Base-by-base conservation (phyloP, 306 rosid genomes). In the Corylus avellana region DNA sequence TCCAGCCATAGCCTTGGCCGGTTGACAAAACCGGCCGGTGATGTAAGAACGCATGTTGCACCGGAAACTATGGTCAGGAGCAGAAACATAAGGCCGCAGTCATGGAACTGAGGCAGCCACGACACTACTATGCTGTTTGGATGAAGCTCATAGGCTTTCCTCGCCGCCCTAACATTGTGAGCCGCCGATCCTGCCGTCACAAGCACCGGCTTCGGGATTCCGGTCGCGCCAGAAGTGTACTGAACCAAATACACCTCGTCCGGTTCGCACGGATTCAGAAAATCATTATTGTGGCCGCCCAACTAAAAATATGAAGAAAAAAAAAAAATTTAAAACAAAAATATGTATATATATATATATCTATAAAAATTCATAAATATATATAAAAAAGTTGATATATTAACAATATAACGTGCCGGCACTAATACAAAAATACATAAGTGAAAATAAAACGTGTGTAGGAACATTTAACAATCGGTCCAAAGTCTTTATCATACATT, bases 21-120 rank as follows among this genome's bases (percentile, higher is more conserved):
- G 46, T 84, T 82, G 55, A 92, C 78, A 80, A 94, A 94, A 0
- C 86, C 70, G 0, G 46, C 2, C 5, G 98, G 97, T 0, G 97
- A 90, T 0, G 93, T 83, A 9, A 94, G 83, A 27, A 90, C 84
- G 47, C 91, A 87, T 0, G 97, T 92, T 1, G 96, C 91, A 0
- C 96, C 98, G 0, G 89, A 88, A 4, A 92, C 90, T 58, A 94
- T 58, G 48, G 93, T 94, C 1, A 92, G 69, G 18, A 92, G 66
- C 70, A 92, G 82, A 85, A 94, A 94, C 97, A 92, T 85, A 27
- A 92, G 96, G 56, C 98, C 98, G 9, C 93, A 91, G 47, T 92
- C 97, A 59, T 92, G 97, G 77, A 89, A 90, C 54, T 94, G 98
- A 18, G 98, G 98, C 12, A 94, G 81, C 98, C 97, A 94, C 0